Conservation (phyloP, 2,329 filamentous ascomycete genomes). For the Talaromyces amestolkiae region DNA sequence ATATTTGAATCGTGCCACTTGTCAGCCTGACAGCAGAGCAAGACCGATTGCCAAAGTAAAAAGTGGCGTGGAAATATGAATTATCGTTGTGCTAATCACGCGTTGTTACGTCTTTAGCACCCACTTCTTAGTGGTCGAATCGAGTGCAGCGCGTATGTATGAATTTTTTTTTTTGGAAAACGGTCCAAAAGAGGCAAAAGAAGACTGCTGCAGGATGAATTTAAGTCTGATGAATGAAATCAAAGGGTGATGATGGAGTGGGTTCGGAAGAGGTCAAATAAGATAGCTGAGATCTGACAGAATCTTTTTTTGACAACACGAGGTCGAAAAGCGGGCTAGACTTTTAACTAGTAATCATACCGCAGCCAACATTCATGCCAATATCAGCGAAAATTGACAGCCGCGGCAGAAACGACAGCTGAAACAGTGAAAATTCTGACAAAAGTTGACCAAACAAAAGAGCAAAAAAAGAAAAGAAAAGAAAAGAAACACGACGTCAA, state of each 20-base stretch:
- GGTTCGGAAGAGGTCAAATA: not conserved
- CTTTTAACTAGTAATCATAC: not conserved
- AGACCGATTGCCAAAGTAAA: not conserved
- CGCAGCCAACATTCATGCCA: not conserved
- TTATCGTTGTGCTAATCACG: slow-evolving; percentile 2
- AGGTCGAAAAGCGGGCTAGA: slow-evolving; percentile 7
- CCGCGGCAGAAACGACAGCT: not conserved
- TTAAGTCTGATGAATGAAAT: not conserved
- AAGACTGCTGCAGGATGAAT: not conserved
- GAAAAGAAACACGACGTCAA: not conserved
- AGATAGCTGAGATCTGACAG: not conserved
- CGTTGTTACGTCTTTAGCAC: slow-evolving; percentile 5
- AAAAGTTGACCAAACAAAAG: not conserved
- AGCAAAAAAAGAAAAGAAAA: not conserved
- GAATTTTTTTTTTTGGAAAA: not conserved
- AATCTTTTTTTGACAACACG: slow-evolving; percentile 3
- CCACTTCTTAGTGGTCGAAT: not conserved
- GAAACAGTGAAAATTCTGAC: not conserved
- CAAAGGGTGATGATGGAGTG: not conserved
- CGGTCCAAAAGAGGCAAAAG: not conserved
- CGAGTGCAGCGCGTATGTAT: not conserved
- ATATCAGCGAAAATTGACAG: not conserved
- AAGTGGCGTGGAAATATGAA: not conserved
- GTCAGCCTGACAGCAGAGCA: slow-evolving; percentile 2
- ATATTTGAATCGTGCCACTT: slow-evolving; percentile 7